These are phyloP conservation scores for Auricularia auricula-judae DNA, from an alignment of 768 basidiomycete genomes.

Conservation along the genomic window DNA sequence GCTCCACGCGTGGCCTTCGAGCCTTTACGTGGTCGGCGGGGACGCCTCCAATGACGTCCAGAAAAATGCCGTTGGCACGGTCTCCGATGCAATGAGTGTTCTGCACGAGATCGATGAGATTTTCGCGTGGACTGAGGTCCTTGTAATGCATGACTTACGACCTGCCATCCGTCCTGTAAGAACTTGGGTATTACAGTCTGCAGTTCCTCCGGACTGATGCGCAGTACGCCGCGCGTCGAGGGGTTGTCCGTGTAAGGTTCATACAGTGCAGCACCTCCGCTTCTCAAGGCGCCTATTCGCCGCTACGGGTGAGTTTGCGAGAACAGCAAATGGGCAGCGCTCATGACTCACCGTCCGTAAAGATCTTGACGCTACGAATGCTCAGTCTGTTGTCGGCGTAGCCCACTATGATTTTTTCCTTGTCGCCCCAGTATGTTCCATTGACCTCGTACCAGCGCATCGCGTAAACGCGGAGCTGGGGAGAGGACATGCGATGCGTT, in stretches of 20 bases:
- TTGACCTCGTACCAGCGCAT: constrained; percentile 54
- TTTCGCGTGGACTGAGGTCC: too few relatives aligned
- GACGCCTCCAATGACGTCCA: constrained; percentile 73
- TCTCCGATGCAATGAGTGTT: constrained; percentile 88
- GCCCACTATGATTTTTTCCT: constrained; percentile 45
- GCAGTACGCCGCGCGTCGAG: constrained; percentile 5
- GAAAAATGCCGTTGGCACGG: constrained; percentile 68
- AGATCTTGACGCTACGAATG: constrained; percentile 62
- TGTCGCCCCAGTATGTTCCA: constrained; percentile 50
- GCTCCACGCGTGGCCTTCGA: constrained; percentile 77
- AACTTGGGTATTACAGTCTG: constrained; percentile 6
- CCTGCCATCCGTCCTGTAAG: constrained; percentile 9
- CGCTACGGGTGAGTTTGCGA: constrained; percentile 3
- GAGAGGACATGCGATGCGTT: neutral
- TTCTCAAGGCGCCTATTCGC: constrained; percentile 68
- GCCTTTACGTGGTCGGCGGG: constrained; percentile 46
- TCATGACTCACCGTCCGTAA: constrained; percentile 50
- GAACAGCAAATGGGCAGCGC: neutral
- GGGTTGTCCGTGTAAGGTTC: constrained; percentile 39
- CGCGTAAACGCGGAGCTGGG: constrained; percentile 46
- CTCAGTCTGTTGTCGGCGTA: constrained; percentile 53
- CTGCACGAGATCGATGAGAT: constrained; percentile 27
- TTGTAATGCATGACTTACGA: neutral
- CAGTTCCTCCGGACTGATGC: constrained; percentile 4
- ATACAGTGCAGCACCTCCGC: constrained; percentile 83